phyloP scores from a whole-genome alignment of 1,284 basidiomycete genomes.

The Trichosporon asahii region DNA sequence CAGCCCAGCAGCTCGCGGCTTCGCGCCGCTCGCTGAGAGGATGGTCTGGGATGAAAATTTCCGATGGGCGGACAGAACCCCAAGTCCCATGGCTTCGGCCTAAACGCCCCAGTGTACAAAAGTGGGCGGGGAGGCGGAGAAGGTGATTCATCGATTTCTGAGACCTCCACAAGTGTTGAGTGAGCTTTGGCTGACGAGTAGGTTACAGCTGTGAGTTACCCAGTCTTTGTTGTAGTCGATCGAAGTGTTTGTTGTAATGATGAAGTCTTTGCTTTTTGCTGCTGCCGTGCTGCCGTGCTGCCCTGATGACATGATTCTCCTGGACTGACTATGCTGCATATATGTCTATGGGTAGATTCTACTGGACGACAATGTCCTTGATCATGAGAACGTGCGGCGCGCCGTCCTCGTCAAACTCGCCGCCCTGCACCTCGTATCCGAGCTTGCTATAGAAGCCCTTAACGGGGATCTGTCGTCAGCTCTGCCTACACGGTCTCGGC shows the following conservation, averaged over 20 bases:
- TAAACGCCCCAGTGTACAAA: constrained; percentile 51
- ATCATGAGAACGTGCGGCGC: constrained; percentile 27
- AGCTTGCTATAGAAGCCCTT: constrained; percentile 57
- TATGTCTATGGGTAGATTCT: no score
- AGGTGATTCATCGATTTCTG: constrained; percentile 49
- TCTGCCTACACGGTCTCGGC: no score
- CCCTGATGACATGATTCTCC: no score
- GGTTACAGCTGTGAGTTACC: no score
- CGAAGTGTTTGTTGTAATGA: neutral
- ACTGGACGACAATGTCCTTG: constrained; percentile 22
- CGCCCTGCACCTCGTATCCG: constrained; percentile 55
- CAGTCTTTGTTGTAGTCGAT: neutral
- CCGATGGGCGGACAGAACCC: constrained; percentile 49
- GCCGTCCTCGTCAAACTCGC: constrained; percentile 66
- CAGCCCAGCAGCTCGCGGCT: neutral
- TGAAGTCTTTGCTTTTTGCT: neutral
- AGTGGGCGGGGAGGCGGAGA: constrained; percentile 43
- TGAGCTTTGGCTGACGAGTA: constrained; percentile 4
- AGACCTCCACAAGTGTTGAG: constrained; percentile 14
- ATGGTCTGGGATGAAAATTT: constrained; percentile 38
- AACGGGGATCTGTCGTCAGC: constrained; percentile 37
- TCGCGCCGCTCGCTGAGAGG: neutral
- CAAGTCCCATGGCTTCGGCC: constrained; percentile 33
- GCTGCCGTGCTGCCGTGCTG: neutral
- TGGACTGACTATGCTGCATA: no score